Evolutionary conservation across 2,329 filamentous ascomycete species (phyloP), one percentile per base, ranked within the genome.

Genomic region (Teratosphaeria nubilosa): DNA sequence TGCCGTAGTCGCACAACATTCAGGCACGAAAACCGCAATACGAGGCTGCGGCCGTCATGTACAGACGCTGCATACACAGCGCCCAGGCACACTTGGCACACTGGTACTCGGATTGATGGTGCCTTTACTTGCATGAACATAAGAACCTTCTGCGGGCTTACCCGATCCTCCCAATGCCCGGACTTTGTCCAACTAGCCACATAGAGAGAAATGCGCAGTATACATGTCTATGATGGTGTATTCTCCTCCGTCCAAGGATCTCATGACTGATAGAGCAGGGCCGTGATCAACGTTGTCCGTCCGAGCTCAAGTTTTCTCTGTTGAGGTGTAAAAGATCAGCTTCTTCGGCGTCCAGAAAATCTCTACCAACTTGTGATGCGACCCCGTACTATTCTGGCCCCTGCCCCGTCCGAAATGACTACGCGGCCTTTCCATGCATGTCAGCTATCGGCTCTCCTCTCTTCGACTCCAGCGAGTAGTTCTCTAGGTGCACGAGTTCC

Each of bases 401-500:
- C 7, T 48, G 16, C 41, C 41, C 27, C 3, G 5, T 30, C 7
- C 5, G 27, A 30, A 5, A 5, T 30, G 5, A 48, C 41, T 10
- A 24, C 3, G 41, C 41, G 20, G 41, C 41, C 41, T 48, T 7
- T 48, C 16, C 16, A 53, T 30, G 51, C 51, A 53, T n/a, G 51
- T 53, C 25, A 53, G 51, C 51, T 22, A 30, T 53, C 51, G 51
- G 51, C 51, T 53, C 51, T 53, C 51, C 51, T 53, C 51, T 10
- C 5, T 48, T 16, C 41, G 22, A n/a, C n/a, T 48, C 20, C 41
- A 48, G 41, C 41, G 20, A 48, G 16, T n/a, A 48, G 41, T 2
- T 20, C 41, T 16, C 3, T 5, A 48, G 34, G 34, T 5, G 16
- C 34, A 41, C 34, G 34, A 41, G 16, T n/a, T 14, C 16, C 34